Conservation (phyloP, 2,329 filamentous ascomycete genomes). For the Madurella mycetomatis region DNA sequence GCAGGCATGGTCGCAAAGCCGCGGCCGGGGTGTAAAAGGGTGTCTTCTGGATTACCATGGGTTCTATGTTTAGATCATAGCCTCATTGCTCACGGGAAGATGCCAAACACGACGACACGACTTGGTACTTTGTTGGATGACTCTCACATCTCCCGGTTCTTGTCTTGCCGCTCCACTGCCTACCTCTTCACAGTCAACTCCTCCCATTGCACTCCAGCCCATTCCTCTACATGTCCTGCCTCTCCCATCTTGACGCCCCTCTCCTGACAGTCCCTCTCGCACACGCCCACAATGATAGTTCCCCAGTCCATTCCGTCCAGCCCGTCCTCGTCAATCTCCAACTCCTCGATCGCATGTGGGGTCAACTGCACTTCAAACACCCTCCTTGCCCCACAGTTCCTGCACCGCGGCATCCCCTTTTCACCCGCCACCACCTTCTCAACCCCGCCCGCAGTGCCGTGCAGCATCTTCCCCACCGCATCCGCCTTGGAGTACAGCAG, state of each 20-base stretch:
- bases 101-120: conserved; percentile 21
- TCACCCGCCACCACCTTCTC: conserved; percentile 19
- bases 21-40: conserved; percentile 17
- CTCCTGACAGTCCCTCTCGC: conserved; percentile 70
- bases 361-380: conserved; percentile 91
- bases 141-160: background rate
- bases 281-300: conserved; percentile 83
- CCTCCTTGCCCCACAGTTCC: conserved; percentile 67
- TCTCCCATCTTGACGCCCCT: conserved; percentile 54
- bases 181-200: conserved; percentile 50
- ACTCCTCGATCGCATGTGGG: conserved; percentile 81
- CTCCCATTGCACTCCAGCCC: conserved; percentile 98
- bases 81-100: conserved; percentile 18
- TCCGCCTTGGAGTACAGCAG: conserved; percentile 80
- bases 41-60: conserved; percentile 13
- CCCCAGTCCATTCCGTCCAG: conserved; percentile 97
- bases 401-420: conserved; percentile 66
- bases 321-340: conserved; percentile 71
- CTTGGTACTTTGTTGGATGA: conserved; percentile 2
- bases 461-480: conserved; percentile 62
- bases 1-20: conserved; percentile 18
- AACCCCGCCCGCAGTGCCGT: conserved; percentile 21
- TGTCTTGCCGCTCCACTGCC: background rate
- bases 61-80: conserved; percentile 21
- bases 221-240: conserved; percentile 84